phyloP scores from a whole-genome alignment of 805 yeast species.

The Sporopachydermia lactativora region DNA sequence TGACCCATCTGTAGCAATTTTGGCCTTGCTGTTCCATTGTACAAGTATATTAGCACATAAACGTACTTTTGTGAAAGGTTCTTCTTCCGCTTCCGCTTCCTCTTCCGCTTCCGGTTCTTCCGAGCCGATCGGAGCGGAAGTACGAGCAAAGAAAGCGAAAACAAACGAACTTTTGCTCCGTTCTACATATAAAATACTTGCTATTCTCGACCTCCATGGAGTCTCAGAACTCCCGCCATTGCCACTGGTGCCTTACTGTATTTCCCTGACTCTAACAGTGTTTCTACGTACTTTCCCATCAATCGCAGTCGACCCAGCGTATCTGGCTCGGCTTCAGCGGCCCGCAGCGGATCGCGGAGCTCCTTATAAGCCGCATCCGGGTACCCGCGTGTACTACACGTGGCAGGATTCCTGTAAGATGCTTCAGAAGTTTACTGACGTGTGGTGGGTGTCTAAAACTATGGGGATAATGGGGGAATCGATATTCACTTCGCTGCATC shows the following conservation, averaged over 20 bases:
- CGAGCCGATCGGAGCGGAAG: background rate
- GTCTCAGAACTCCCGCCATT: conserved; percentile 15
- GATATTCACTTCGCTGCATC: conserved; percentile 12
- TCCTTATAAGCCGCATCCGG: conserved; percentile 11
- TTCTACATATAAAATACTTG: conserved; percentile 16
- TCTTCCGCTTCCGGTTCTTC: background rate
- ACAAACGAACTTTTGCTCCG: conserved; percentile 9
- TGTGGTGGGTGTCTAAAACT: conserved; percentile 24
- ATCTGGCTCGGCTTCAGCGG: background rate
- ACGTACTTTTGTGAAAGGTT: conserved; percentile 8
- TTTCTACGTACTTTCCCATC: conserved; percentile 18
- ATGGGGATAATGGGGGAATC: conserved; percentile 21
- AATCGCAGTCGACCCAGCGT: conserved; percentile 9
- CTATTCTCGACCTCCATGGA: conserved; percentile 12
- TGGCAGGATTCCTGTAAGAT: conserved; percentile 17
- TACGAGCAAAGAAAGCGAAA: background rate
- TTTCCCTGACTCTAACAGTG: conserved; percentile 21
- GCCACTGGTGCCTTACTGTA: conserved; percentile 21
- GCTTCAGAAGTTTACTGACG: conserved; percentile 15
- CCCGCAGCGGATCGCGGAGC: background rate
- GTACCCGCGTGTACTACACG: conserved; percentile 5
- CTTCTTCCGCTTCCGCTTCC: background rate
- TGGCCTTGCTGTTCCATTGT: conserved; percentile 17
- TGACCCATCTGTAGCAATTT: conserved; percentile 15
- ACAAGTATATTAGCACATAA: conserved; percentile 20